Base-by-base conservation (phyloP, 495 filamentous ascomycete genomes). In the Penicillium pancosmium region DNA sequence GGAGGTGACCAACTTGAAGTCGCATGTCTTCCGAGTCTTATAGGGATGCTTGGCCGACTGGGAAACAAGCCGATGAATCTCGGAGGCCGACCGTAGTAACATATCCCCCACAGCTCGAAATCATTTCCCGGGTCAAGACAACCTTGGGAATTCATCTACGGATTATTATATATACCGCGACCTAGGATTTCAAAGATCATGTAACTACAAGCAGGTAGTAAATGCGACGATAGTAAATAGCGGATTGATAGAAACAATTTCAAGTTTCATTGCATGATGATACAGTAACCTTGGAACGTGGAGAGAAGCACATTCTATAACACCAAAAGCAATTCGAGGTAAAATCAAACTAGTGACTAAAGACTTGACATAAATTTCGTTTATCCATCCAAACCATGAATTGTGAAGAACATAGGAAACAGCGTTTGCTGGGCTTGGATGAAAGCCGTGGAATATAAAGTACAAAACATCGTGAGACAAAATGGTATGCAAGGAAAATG, bases 201-300 rank as follows among this genome's bases (percentile, higher is more conserved):
- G 5, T 31, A 31, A 31, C 27, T 31, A 31, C 27, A 31, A 9
- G 27, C 4, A 31, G 5, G 5, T 31, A 31, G 6, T 31, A 6
- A 9, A 7, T 31, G 8, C 27, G 27, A 31, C 0, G 27, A 31
- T 38, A 38, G 5, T 4, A 2, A n/a, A n/a, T 13, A n/a, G 36
- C 11, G 11, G 11, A n/a, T 50, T 52, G 49, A 27, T 52, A 35
- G 56, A 52, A 5, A 58, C 25, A 18, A 50, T 58, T 52, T 36
- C 48, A 31, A 23, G 23, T 23, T 23, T 3, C 23, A 52, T 51
- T 58, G 33, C 18, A 47, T 19, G 23, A 52, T 25, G 15, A n/a
- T 7, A 50, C 16, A 47, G 40, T 18, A 50, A 49, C 6, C 10
- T 16, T n/a, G 35, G 5, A 16, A 38, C 3, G 1, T 8, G 27